Evolutionary conservation across 805 yeast species (phyloP).

Genomic region (Zygotorulaspora danielsina): DNA sequence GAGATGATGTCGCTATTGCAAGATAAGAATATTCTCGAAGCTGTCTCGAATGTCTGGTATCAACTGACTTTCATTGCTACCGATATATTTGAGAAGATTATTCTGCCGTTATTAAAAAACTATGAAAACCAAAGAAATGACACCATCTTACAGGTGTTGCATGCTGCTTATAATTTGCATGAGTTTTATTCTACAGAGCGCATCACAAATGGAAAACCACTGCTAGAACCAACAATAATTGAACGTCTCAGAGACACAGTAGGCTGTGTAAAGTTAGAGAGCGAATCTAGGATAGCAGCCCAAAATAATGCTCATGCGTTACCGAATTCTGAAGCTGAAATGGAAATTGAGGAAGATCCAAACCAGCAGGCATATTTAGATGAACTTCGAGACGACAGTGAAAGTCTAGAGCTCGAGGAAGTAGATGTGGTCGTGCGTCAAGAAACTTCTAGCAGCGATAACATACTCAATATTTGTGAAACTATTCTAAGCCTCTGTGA

Average conservation of each 20-base stretch:
- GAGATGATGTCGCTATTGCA: not conserved
- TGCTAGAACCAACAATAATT: not conserved
- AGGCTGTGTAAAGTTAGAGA: not conserved
- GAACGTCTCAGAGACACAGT: not conserved
- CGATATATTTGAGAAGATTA: slow-evolving; percentile 4
- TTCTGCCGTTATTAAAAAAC: slow-evolving; percentile 8
- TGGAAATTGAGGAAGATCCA: slow-evolving; percentile 17
- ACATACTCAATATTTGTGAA: not conserved
- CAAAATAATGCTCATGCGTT: not conserved
- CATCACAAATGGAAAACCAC: not conserved
- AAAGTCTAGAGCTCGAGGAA: slow-evolving; percentile 12
- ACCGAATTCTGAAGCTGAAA: slow-evolving; percentile 3
- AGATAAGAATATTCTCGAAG: slow-evolving; percentile 4
- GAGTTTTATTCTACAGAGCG: slow-evolving; percentile 4
- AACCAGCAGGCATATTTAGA: slow-evolving; percentile 25
- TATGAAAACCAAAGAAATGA: not conserved
- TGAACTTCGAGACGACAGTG: slow-evolving; percentile 19
- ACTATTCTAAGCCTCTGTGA: not conserved
- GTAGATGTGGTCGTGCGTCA: slow-evolving; percentile 7
- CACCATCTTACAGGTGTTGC: slow-evolving; percentile 1
- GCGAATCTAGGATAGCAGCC: not conserved
- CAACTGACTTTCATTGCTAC: slow-evolving; percentile 10
- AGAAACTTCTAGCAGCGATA: not conserved
- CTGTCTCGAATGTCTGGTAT: slow-evolving; percentile 19
- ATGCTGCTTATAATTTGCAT: slow-evolving; percentile 7